Conservation (phyloP, 257 asterid species). For the Capsicum pubescens region DNA sequence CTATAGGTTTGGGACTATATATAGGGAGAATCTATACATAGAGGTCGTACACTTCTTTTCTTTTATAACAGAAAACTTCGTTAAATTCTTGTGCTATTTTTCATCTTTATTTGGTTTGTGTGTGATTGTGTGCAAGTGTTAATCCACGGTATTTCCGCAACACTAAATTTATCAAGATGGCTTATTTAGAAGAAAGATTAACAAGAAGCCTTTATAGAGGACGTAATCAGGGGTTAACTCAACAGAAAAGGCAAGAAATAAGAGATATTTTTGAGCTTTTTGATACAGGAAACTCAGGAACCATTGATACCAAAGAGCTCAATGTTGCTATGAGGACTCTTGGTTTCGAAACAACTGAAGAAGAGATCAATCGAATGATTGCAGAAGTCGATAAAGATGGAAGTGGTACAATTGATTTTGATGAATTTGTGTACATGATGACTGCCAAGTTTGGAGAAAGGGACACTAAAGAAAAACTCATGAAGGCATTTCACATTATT, state of each 20-base stretch:
- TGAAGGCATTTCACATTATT: conserved; percentile 86
- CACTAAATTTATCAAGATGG: too few species aligned
- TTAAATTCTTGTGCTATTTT: too few species aligned
- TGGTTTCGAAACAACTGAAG: conserved; percentile 93
- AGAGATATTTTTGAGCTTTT: conserved; percentile 87
- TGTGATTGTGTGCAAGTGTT: too few species aligned
- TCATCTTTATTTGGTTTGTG: too few species aligned
- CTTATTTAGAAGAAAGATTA: too few species aligned
- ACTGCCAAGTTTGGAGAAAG: conserved; percentile 94
- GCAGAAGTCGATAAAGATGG: conserved; percentile 96
- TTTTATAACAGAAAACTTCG: too few species aligned
- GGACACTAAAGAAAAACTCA: conserved; percentile 86
- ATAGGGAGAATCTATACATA: too few species aligned
- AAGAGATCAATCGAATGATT: conserved; percentile 87
- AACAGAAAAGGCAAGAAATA: conserved; percentile 88
- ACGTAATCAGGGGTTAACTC: conserved; percentile 74
- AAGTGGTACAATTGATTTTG: conserved; percentile 91
- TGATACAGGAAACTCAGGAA: conserved; percentile 91
- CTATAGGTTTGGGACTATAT: too few species aligned
- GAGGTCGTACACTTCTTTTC: too few species aligned
- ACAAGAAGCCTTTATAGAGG: conserved; percentile 68
- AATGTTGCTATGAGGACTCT: conserved; percentile 99
- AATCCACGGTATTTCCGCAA: too few species aligned
- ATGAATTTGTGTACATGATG: conserved; percentile 91
- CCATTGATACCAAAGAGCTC: conserved; percentile 92